These are phyloP conservation scores for Daldinia decipiens DNA, from an alignment of 495 filamentous ascomycete genomes.

Conservation along the genomic window DNA sequence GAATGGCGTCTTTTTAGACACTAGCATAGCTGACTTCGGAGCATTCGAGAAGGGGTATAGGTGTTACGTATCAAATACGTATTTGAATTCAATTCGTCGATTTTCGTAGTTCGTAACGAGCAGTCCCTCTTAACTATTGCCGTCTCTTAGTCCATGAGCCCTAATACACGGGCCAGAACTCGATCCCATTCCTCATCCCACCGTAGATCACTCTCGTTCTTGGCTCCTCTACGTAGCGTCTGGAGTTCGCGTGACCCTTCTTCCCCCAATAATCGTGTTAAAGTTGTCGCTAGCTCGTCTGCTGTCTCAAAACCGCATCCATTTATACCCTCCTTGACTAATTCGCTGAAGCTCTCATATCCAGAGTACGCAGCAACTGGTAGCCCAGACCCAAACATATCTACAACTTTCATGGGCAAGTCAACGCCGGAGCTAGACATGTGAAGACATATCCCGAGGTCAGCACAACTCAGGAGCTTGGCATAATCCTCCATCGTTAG, in stretches of 20 bases:
- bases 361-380: conserved; percentile 86
- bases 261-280: conserved; percentile 70
- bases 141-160: conserved; percentile 54
- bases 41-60: conserved; percentile 20
- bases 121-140: neutral
- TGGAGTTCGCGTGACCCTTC: conserved; percentile 61
- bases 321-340: conserved; percentile 87
- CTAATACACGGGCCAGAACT: conserved; percentile 76
- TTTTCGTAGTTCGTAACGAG: conserved; percentile 11
- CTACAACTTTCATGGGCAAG: conserved; percentile 98
- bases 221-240: conserved; percentile 74
- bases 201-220: conserved; percentile 76
- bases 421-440: conserved; percentile 94
- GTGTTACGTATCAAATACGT: conserved; percentile 1
- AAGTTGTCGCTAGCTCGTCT: conserved; percentile 64
- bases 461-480: conserved; percentile 82
- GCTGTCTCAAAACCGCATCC: conserved; percentile 80
- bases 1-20: conserved; percentile 5
- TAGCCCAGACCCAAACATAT: conserved; percentile 95
- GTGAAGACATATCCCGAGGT: conserved; percentile 90
- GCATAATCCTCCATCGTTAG: conserved; percentile 86
- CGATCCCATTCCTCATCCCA: conserved; percentile 97
- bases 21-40: conserved; percentile 18
- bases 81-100: conserved; percentile 9
- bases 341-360: conserved; percentile 87